Conservation (phyloP, 306 rosid genomes). For the Lagenaria siceraria region DNA sequence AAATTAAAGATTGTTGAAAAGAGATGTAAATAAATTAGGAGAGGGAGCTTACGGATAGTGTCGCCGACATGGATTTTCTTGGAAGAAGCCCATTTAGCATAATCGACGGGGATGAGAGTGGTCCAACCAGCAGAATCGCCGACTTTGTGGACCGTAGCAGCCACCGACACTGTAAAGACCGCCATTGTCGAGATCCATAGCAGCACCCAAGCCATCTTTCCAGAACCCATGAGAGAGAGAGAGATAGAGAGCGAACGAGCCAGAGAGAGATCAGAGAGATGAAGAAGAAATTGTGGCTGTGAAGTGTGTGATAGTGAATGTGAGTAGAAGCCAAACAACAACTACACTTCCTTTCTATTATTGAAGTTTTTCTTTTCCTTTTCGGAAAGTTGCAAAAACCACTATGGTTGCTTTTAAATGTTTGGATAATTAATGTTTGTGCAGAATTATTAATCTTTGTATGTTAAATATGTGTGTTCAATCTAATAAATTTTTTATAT, state of each 20-base stretch:
- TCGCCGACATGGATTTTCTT: constrained; percentile 19
- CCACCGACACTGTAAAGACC: not conserved
- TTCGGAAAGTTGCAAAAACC: too few relatives aligned
- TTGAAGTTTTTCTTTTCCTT: too few relatives aligned
- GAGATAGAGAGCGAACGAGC: too few relatives aligned
- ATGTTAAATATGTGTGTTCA: too few relatives aligned
- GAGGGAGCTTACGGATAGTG: constrained; percentile 14
- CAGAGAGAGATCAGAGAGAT: not conserved
- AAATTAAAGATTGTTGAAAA: too few relatives aligned
- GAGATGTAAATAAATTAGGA: too few relatives aligned
- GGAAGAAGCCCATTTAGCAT: constrained; percentile 18
- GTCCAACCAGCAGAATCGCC: constrained; percentile 36
- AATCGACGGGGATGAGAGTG: constrained; percentile 10
- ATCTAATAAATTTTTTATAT: too few relatives aligned
- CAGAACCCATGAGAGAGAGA: not conserved
- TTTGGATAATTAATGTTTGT: too few relatives aligned
- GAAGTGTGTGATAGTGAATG: not conserved
- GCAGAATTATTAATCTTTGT: too few relatives aligned
- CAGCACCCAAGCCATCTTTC: not conserved
- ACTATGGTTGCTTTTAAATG: too few relatives aligned
- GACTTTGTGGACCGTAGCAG: constrained; percentile 16
- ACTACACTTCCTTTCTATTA: not conserved
- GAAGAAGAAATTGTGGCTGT: not conserved
- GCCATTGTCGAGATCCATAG: not conserved
- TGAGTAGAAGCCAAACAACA: not conserved